Base-by-base conservation (phyloP, 2,329 filamentous ascomycete genomes). In the Fusarium foetens region DNA sequence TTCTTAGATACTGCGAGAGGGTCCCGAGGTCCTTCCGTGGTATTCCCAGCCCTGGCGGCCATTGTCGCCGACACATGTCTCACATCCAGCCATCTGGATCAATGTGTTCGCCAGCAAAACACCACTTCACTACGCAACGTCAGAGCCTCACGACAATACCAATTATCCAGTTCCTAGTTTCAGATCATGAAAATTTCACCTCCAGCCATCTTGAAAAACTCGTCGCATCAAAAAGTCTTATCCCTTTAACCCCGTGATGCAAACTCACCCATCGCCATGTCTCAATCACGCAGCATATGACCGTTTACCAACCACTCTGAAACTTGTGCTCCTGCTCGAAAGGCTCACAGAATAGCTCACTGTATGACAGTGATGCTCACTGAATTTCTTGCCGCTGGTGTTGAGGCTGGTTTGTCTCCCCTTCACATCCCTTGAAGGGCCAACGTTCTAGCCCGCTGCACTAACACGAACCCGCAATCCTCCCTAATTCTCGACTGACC, bases 401-500 rank as follows among this genome's bases (percentile, higher is more conserved):
- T 67, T 49, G 41, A 51, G 49, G 53, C 57, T 57, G 39, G 27
- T 9, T 31, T 16, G 16, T 51, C 11, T 31, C 45, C 36, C 59
- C 45, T 68, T 45, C 29, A 31, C 51, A 21, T 33, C 54, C 48
- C 48, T 51, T 25, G n/a, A 17, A 27, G 38, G 4, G 23, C 29
- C 21, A 43, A 27, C n/a, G 59, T 67, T 73, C 71, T 60, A 54
- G 71, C 33, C 68, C 41, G 14, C 9, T 25, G 29, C 67, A 46
- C 59, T 71, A 73, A 53, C 46, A 16, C 25, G 25, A 67, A 62
- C 42, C 70, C 67, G 54, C 67, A 73, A 73, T 71, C 71, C 68
- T 66, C 55, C 63, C 39, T 54, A 49, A 45, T 45, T 71, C 59
- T 54, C 68, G 55, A 74, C 45, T 60, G 35, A 38, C 25, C n/a